Conservation (phyloP, 2,329 filamentous ascomycete species). For the Colletotrichum spaethianum region DNA sequence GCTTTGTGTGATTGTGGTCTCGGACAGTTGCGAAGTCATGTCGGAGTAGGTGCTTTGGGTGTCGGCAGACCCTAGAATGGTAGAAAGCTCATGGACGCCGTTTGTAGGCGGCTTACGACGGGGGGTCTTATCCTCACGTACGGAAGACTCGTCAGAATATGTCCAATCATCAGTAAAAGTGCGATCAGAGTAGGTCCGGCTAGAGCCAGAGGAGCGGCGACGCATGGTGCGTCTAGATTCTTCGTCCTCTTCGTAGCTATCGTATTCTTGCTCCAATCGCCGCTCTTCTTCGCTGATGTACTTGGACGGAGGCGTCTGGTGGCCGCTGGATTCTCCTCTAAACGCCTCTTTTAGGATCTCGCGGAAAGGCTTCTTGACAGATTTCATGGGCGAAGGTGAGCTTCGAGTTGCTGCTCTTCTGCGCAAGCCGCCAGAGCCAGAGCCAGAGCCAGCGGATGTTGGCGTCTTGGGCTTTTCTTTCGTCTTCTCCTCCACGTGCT, state of each 20-base stretch:
- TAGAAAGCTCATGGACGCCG: constrained; percentile 69
- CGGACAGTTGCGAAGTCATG: constrained; percentile 63
- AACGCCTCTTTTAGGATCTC: constrained; percentile 75
- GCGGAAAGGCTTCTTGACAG: constrained; percentile 66
- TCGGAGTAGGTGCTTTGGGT: constrained; percentile 64
- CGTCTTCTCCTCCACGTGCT: constrained; percentile 31
- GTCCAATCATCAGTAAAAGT: constrained; percentile 35
- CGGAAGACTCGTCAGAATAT: constrained; percentile 46
- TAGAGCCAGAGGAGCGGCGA: constrained; percentile 51
- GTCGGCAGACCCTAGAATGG: constrained; percentile 67
- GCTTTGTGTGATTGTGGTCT: constrained; percentile 68
- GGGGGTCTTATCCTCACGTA: constrained; percentile 45
- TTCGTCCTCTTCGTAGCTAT: constrained; percentile 45
- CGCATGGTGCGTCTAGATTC: constrained; percentile 38
- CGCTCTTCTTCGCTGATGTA: constrained; percentile 65
- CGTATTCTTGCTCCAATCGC: constrained; percentile 45
- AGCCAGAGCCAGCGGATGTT: constrained; percentile 54
- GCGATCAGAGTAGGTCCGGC: constrained; percentile 45
- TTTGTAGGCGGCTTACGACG: constrained; percentile 65
- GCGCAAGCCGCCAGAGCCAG: constrained; percentile 60
- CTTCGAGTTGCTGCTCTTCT: constrained; percentile 70
- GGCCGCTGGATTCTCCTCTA: constrained; percentile 70
- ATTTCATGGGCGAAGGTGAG: constrained; percentile 64
- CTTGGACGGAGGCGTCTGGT: constrained; percentile 60
- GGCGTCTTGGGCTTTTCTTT: constrained; percentile 49